These are phyloP conservation scores for Clonostachys solani DNA, from an alignment of 2,329 filamentous ascomycete genomes.

Conservation along the genomic window DNA sequence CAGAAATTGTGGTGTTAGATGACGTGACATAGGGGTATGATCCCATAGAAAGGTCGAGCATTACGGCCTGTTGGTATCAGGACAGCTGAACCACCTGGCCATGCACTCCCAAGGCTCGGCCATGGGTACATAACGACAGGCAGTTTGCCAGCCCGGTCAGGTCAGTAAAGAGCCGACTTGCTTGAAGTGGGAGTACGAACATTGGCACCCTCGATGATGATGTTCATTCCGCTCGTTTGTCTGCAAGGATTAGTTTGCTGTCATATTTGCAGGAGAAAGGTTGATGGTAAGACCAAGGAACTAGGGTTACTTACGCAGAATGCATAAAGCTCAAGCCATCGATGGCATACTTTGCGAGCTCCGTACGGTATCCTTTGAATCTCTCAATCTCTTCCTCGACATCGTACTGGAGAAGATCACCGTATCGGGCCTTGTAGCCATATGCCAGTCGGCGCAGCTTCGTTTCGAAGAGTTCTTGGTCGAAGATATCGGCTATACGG, in stretches of 20 bases:
- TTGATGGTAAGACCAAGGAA: not conserved
- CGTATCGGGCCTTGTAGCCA: slow-evolving; percentile 63
- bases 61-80: slow-evolving; percentile 34
- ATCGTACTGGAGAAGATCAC: slow-evolving; percentile 61
- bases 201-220: slow-evolving; percentile 63
- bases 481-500: slow-evolving; percentile 63
- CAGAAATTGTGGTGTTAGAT: slow-evolving; percentile 46
- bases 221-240: slow-evolving; percentile 29
- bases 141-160: too few species aligned
- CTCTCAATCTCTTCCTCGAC: slow-evolving; percentile 63
- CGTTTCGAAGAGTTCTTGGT: slow-evolving; percentile 59
- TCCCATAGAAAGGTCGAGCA: slow-evolving; percentile 54
- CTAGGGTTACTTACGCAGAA: slow-evolving; percentile 45
- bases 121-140: too few species aligned
- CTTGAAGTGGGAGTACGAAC: slow-evolving; percentile 11
- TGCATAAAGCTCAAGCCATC: slow-evolving; percentile 64
- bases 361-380: slow-evolving; percentile 54
- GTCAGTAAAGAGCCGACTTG: too few species aligned
- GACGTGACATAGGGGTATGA: slow-evolving; percentile 15
- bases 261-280: not conserved
- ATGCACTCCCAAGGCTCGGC: too few species aligned
- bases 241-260: not conserved
- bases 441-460: slow-evolving; percentile 58
- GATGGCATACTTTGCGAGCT: slow-evolving; percentile 56
- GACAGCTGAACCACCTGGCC: not conserved